Evolutionary conservation across 164 flowering plant species (phyloP).

Genomic region (Dillenia suffruticosa): DNA sequence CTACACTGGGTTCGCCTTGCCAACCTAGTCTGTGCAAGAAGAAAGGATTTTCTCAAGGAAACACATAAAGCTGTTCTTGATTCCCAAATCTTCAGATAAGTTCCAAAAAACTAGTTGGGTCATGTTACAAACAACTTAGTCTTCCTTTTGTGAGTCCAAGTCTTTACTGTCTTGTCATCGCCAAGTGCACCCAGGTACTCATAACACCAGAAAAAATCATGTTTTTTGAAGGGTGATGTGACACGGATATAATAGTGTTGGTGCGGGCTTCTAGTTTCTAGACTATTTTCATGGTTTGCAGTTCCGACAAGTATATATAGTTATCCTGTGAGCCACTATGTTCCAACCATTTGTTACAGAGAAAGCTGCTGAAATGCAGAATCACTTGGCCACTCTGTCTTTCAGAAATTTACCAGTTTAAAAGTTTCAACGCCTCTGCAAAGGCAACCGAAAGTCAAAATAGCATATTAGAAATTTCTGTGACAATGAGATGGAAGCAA

Average conservation of each 20-base stretch:
- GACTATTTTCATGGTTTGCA: conserved; percentile 47
- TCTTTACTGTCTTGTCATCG: conserved; percentile 47
- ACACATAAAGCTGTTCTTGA: too few species aligned
- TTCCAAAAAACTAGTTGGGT: too few species aligned
- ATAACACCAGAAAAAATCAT: conserved; percentile 48
- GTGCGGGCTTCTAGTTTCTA: too few species aligned
- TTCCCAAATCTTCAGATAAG: too few species aligned
- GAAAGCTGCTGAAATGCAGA: conserved; percentile 51
- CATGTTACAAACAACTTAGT: conserved; percentile 1
- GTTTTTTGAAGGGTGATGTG: conserved; percentile 46
- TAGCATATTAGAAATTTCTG: not conserved
- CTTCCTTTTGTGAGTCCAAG: conserved; percentile 55
- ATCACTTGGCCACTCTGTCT: conserved; percentile 50
- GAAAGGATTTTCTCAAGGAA: too few species aligned
- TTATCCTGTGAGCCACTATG: conserved; percentile 68
- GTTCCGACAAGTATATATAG: conserved; percentile 60
- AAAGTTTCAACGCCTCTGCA: conserved; percentile 66
- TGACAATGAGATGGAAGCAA: not conserved
- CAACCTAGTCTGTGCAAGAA: too few species aligned
- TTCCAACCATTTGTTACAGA: conserved; percentile 51
- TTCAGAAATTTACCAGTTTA: conserved; percentile 50
- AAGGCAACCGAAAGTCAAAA: not conserved
- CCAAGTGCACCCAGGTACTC: conserved; percentile 4
- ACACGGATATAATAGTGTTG: too few species aligned
- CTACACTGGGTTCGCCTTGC: too few species aligned